Evolutionary conservation across 768 basidiomycete species (phyloP).

Genomic region (Tulasnella sp.): DNA sequence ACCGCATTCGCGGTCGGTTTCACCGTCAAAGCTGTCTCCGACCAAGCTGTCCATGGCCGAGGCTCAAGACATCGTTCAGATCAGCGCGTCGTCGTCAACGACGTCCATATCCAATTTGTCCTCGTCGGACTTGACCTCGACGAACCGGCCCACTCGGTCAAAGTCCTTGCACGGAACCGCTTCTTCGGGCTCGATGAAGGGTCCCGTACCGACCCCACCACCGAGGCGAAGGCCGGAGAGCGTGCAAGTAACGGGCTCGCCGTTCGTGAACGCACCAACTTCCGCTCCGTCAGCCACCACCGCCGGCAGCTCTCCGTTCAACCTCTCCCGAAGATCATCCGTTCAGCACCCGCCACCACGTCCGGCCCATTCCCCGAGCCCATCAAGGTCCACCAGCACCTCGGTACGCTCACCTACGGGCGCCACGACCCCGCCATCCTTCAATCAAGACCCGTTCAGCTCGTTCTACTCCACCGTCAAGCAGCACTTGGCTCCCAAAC

Average conservation of each 20-base stretch:
- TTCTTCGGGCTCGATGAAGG: background rate
- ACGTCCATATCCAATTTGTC: background rate
- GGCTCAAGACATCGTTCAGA: background rate
- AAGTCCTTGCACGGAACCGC: conserved; percentile 26
- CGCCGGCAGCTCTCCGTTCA: conserved; percentile 1
- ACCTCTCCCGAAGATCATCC: conserved; percentile 18
- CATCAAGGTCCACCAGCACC: background rate
- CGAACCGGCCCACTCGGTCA: conserved; percentile 4
- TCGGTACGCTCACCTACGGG: background rate
- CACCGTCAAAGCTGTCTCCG: conserved; percentile 15
- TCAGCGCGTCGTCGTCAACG: conserved; percentile 8
- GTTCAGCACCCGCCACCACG: background rate
- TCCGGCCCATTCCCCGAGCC: background rate
- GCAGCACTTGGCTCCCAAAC: background rate
- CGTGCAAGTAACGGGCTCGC: conserved; percentile 20
- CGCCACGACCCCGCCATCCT: background rate
- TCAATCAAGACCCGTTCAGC: conserved; percentile 25
- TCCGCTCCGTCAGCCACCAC: background rate
- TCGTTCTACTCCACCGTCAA: conserved; percentile 23
- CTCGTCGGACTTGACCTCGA: conserved; percentile 3
- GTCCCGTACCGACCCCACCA: conserved; percentile 27
- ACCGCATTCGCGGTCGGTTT: conserved; percentile 15
- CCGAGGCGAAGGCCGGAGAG: conserved; percentile 29
- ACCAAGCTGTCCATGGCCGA: conserved; percentile 23
- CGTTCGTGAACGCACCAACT: conserved; percentile 7